Percentiles rank a stretch among this genome's conserved stretches.
Evolutionary conservation across 2,329 filamentous ascomycete species (phyloP).

Genomic region (Scleromitrula shiraiana): DNA sequence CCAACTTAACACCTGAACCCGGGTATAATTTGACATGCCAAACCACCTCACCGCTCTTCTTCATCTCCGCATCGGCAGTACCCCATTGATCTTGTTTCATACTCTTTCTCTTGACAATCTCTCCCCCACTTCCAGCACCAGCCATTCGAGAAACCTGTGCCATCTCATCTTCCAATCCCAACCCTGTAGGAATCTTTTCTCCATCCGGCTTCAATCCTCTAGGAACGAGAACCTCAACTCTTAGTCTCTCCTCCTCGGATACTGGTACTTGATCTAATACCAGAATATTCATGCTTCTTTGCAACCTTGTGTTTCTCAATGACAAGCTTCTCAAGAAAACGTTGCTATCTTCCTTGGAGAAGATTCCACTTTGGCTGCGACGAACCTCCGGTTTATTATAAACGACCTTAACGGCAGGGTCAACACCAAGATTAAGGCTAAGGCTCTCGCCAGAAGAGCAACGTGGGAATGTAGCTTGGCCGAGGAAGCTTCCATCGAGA

Average conservation of each 20-base stretch:
- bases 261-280: constrained; percentile 55
- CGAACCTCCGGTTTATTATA: constrained; percentile 50
- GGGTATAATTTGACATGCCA: constrained; percentile 53
- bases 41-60: constrained; percentile 48
- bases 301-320: constrained; percentile 43
- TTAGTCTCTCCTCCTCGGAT: constrained; percentile 51
- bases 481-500: constrained; percentile 56
- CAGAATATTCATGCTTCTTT: constrained; percentile 36
- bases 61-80: constrained; percentile 42
- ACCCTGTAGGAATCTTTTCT: constrained; percentile 32
- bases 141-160: constrained; percentile 15
- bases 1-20: constrained; percentile 47
- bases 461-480: constrained; percentile 45
- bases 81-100: constrained; percentile 40
- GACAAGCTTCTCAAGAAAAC: constrained; percentile 42
- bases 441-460: constrained; percentile 48
- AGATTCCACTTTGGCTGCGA: constrained; percentile 43
- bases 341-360: constrained; percentile 44
- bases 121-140: constrained; percentile 19
- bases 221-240: constrained; percentile 43
- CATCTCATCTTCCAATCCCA: constrained; percentile 10
- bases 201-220: constrained; percentile 38
- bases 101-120: constrained; percentile 20
- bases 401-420: constrained; percentile 46
- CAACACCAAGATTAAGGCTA: constrained; percentile 48